These are phyloP conservation scores for Coemansia nantahalensis DNA, from an alignment of 192 early-diverging fungal genomes.

Conservation along the genomic window DNA sequence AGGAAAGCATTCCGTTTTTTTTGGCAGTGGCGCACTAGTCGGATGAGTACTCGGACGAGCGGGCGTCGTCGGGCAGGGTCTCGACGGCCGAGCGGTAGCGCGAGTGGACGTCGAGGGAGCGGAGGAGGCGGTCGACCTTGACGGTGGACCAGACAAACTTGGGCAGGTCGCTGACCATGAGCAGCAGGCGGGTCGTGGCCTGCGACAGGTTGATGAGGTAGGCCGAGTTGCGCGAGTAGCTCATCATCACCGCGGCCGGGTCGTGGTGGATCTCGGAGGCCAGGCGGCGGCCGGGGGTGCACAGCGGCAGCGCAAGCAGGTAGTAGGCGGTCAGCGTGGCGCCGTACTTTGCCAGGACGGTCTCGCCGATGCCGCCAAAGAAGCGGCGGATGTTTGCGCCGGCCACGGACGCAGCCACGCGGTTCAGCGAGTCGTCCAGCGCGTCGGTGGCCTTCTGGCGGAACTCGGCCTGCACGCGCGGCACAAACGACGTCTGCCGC, in stretches of 20 bases:
- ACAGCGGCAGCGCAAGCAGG: slow-evolving; percentile 82
- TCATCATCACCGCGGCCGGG: slow-evolving; percentile 55
- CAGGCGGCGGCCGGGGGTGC: slow-evolving; percentile 48
- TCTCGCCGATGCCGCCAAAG: slow-evolving; percentile 54
- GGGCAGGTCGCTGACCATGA: slow-evolving; percentile 87
- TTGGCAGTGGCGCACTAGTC: too few relatives aligned
- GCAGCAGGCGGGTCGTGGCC: slow-evolving; percentile 78
- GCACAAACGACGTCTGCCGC: slow-evolving; percentile 20
- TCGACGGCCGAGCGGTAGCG: slow-evolving; percentile 32
- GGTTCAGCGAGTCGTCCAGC: slow-evolving; percentile 27
- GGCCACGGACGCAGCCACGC: slow-evolving; percentile 32
- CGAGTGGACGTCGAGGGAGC: slow-evolving; percentile 47
- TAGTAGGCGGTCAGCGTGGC: slow-evolving; percentile 76
- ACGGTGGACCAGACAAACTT: slow-evolving; percentile 92
- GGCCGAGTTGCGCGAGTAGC: slow-evolving; percentile 74
- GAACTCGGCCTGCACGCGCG: slow-evolving; percentile 43
- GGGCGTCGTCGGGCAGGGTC: background rate
- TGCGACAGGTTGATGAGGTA: slow-evolving; percentile 74
- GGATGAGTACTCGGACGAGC: background rate
- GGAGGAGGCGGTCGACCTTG: slow-evolving; percentile 42
- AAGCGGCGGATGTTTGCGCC: slow-evolving; percentile 43
- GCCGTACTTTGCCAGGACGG: slow-evolving; percentile 95
- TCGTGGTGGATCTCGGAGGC: slow-evolving; percentile 39
- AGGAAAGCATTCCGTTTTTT: too few relatives aligned
- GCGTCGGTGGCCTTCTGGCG: slow-evolving; percentile 23